Evolutionary conservation across 2,329 filamentous ascomycete species (phyloP).

Genomic region (Calonectria multiphialidica): DNA sequence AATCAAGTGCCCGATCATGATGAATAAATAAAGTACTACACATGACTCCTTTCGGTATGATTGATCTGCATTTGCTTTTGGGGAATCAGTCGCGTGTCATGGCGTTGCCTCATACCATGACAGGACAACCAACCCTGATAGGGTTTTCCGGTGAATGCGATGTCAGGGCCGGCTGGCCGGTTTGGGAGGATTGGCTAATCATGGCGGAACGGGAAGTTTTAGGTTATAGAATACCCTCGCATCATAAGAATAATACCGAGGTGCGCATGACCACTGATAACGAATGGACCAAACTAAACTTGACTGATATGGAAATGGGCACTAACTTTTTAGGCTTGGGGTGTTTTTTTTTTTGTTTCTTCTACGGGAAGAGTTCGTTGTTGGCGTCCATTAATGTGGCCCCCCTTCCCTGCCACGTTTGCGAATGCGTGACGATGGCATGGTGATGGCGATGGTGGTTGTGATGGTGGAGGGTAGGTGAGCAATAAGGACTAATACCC

Average conservation of each 20-base stretch:
- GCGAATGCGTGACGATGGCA: background rate
- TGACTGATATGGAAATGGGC: background rate
- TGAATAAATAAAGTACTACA: conserved; percentile 21
- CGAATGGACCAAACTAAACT: background rate
- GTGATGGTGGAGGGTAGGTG: background rate
- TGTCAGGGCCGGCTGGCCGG: background rate
- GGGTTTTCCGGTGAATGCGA: background rate
- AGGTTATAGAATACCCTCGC: background rate
- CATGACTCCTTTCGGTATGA: background rate
- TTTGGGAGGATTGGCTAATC: background rate
- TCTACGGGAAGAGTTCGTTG: background rate
- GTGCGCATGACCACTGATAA: background rate
- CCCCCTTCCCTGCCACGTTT: background rate
- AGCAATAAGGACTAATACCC: background rate
- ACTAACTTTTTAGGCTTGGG: background rate
- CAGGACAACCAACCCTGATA: too few relatives aligned
- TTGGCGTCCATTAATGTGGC: background rate
- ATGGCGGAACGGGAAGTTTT: background rate
- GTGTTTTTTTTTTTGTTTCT: background rate
- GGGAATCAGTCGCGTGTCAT: background rate
- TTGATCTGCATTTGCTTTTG: background rate
- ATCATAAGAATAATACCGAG: background rate
- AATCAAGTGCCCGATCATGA: conserved; percentile 17
- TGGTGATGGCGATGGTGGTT: too few relatives aligned
- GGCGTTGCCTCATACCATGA: too few relatives aligned